Evolutionary conservation across 495 filamentous ascomycete genomes (phyloP).

Genomic region (Trichoderma gamsii): DNA sequence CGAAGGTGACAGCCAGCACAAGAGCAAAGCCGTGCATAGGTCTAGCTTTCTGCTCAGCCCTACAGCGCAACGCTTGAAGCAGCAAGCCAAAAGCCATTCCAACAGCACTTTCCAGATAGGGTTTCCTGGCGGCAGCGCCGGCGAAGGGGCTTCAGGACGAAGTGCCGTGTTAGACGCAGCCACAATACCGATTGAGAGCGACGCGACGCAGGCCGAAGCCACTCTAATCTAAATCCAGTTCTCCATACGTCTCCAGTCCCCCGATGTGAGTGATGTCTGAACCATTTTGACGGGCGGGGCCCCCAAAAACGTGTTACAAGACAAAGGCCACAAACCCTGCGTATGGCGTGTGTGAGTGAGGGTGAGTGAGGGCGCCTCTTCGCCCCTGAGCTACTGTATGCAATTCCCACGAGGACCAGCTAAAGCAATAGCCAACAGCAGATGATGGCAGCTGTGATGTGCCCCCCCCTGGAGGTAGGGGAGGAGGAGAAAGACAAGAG

Average conservation of each 20-base stretch:
- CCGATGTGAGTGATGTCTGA: neutral
- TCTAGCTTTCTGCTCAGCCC: constrained; percentile 8
- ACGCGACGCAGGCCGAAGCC: neutral
- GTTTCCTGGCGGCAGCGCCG: constrained; percentile 5
- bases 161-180: constrained; percentile 11
- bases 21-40: neutral
- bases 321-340: neutral
- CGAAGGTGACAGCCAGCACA: neutral
- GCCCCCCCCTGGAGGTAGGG: neutral
- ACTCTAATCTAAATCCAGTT: neutral
- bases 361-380: neutral
- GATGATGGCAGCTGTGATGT: neutral
- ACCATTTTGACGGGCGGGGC: neutral
- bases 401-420: neutral
- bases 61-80: neutral
- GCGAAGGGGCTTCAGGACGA: neutral
- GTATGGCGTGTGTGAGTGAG: neutral
- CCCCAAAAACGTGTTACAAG: neutral
- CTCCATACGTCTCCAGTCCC: neutral
- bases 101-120: neutral
- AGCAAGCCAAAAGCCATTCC: neutral
- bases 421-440: neutral
- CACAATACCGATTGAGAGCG: constrained; percentile 9
- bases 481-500: no score
- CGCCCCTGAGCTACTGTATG: neutral